Percentiles rank a stretch among this genome's conserved stretches.
phyloP scores from a whole-genome alignment of 306 rosid species.

The Boehmeria nivea region DNA sequence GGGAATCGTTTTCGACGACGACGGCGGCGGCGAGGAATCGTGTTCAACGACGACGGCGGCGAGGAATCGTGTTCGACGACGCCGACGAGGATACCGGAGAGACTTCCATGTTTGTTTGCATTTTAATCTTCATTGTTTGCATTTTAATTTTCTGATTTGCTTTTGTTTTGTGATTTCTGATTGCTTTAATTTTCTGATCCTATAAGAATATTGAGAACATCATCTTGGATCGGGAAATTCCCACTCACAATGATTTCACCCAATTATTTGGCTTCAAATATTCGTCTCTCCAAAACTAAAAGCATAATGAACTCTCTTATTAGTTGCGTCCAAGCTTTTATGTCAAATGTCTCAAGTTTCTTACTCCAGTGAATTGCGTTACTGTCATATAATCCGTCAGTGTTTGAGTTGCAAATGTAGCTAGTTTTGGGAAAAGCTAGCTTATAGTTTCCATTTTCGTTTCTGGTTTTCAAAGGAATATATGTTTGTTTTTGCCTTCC shows the following conservation, averaged over 20 bases:
- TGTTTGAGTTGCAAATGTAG: background rate
- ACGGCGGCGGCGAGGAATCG: too few species aligned
- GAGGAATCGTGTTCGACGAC: too few species aligned
- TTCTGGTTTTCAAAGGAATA: background rate
- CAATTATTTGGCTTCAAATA: constrained; percentile 59
- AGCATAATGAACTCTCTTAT: constrained; percentile 53
- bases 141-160: too few species aligned
- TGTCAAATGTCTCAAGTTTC: background rate
- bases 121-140: too few species aligned
- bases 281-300: constrained; percentile 47
- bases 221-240: constrained; percentile 66
- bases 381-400: background rate
- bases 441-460: background rate
- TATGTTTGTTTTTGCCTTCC: background rate
- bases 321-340: constrained; percentile 4
- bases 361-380: background rate
- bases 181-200: too few species aligned
- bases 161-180: too few species aligned
- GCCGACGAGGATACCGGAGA: too few species aligned
- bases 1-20: too few species aligned
- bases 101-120: too few species aligned
- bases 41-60: too few species aligned
- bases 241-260: constrained; percentile 71
- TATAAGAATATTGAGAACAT: constrained; percentile 62
- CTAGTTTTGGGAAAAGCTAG: background rate